A percentile compares a stretch with the other conserved stretches of the same genome.
Conservation (phyloP, 768 basidiomycete species). For the Lactifluus piperatus region DNA sequence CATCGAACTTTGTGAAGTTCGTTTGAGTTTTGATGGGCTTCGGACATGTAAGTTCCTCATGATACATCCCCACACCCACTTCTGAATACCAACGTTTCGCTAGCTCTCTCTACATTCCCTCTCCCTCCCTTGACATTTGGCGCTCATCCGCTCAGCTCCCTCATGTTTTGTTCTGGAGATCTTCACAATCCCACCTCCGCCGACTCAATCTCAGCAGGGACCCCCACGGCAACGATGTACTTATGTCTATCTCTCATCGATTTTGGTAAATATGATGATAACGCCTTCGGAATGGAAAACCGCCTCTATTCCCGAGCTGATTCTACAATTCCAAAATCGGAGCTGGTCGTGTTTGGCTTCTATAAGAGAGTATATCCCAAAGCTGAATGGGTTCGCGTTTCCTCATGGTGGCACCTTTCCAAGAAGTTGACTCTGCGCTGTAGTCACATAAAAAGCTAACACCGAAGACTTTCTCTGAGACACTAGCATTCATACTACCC, state of each 20-base stretch:
- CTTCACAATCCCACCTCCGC: neutral
- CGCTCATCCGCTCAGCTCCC: conserved; percentile 9
- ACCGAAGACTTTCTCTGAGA: conserved; percentile 8
- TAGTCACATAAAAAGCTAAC: neutral
- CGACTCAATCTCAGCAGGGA: neutral
- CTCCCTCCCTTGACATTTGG: conserved; percentile 12
- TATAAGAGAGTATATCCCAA: neutral
- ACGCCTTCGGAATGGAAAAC: neutral
- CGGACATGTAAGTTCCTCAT: conserved; percentile 7
- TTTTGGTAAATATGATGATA: conserved; percentile 11
- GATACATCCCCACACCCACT: neutral
- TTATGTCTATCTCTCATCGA: conserved; percentile 15
- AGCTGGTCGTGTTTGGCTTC: conserved; percentile 26
- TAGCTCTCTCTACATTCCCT: conserved; percentile 13
- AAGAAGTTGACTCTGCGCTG: neutral
- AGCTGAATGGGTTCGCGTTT: conserved; percentile 13
- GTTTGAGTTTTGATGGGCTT: conserved; percentile 9
- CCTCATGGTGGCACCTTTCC: neutral
- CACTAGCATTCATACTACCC: conserved; percentile 16
- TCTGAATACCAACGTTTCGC: neutral
- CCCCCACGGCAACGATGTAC: conserved; percentile 9
- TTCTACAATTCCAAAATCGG: conserved; percentile 30
- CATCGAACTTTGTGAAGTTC: conserved; percentile 19
- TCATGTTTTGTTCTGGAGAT: conserved; percentile 12
- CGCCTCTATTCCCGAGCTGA: conserved; percentile 23